Evolutionary conservation across 495 filamentous ascomycete genomes (phyloP), one percentile per base, ranked within the genome.

Genomic region (Aspergillus biplanus): DNA sequence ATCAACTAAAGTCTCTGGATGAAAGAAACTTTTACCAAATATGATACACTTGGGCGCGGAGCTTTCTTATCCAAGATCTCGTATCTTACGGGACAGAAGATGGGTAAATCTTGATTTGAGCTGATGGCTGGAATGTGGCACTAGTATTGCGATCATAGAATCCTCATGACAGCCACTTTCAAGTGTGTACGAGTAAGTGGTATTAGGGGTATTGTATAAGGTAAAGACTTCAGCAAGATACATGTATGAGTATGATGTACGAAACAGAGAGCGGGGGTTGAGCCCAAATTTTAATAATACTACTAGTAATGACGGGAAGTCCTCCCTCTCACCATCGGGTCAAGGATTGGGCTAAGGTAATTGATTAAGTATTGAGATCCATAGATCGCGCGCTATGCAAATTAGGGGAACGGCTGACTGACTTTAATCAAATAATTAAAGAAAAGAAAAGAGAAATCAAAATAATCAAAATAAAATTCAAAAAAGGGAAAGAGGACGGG

Each of bases 311-410:
- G 35, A 58, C 39, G 46, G 62, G 58, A 49, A 65, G 52, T 61
- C 37, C 42, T 52, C 57, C 50, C 27, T 44, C 37, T 65, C 42
- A 59, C 12, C 27, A 44, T 31, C 15, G 47, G 15, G 50, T 39
- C 13, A 34, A 65, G 39, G 39, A 13, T 62, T 47, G 60, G 52
- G 42, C 56, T 53, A 18, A 46, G 47, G 52, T 54, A 55, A 61
- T 33, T 52, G 35, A 27, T 27, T 27, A 52, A 61, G 18, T 42
- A 65, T 67, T 60, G 61, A 67, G 68, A 67, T 67, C 64, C 65
- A 67, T 65, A 60, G 65, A 67, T 67, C 65, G 65, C 49, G 54
- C 65, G 65, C 68, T 70, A 70, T 58, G 18, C 68, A 57, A 61
- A 57, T 65, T 67, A 64, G 54, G 60, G 65, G 54, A 67, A 65